Evolutionary conservation across 169 alveolate genomes (phyloP).

Genomic region (Perkinsus chesapeaki): DNA sequence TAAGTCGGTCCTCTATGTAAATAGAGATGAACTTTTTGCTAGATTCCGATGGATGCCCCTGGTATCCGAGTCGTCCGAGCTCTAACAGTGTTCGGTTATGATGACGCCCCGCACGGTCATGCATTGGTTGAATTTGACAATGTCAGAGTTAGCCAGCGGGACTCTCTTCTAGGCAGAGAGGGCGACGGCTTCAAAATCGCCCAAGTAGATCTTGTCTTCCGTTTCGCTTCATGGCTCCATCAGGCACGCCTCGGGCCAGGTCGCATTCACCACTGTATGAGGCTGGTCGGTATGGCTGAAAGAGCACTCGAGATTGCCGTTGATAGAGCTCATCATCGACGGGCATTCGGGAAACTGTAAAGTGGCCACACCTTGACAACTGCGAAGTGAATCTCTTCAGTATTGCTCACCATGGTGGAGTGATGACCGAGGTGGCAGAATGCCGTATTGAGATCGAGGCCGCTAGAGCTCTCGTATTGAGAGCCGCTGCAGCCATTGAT

Average conservation of each 20-base stretch:
- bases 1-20: not conserved
- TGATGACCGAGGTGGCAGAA: not conserved
- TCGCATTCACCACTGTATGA: constrained; percentile 56
- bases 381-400: not conserved
- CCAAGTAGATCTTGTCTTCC: constrained; percentile 16
- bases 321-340: constrained; percentile 19
- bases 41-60: constrained; percentile 43
- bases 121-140: constrained; percentile 40
- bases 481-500: not conserved
- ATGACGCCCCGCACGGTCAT: constrained; percentile 53
- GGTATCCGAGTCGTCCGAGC: constrained; percentile 46
- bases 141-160: constrained; percentile 30
- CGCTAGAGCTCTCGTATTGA: not conserved
- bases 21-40: not conserved
- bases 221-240: not conserved
- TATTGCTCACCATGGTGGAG: not conserved
- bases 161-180: constrained; percentile 38
- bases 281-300: constrained; percentile 40
- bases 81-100: constrained; percentile 39
- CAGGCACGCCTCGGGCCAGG: constrained; percentile 48
- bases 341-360: constrained; percentile 21
- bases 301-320: constrained; percentile 26
- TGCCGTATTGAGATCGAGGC: not conserved
- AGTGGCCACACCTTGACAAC: not conserved
- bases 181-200: constrained; percentile 59